phyloP scores from a whole-genome alignment of 352 stramenopile genomes.

The Pythium monospermum region DNA sequence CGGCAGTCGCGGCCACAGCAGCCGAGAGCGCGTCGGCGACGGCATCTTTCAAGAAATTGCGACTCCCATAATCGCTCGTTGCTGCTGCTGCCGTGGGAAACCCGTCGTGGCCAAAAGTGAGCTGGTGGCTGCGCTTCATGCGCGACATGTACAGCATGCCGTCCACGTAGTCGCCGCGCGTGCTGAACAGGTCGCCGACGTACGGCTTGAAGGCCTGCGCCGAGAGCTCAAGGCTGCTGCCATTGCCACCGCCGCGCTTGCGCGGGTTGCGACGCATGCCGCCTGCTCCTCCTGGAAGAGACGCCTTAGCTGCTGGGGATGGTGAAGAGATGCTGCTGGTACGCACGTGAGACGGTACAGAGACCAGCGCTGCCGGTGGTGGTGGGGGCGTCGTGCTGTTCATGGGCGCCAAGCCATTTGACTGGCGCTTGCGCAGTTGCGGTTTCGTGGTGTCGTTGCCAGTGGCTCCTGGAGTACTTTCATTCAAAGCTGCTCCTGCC shows the following conservation, averaged over 20 bases:
- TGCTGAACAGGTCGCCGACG: slow-evolving; percentile 74
- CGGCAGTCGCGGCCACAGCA: slow-evolving; percentile 14
- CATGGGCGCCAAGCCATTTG: not conserved
- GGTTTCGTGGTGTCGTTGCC: not conserved
- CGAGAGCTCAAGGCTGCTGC: slow-evolving; percentile 25
- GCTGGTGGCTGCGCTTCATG: slow-evolving; percentile 69
- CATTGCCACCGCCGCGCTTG: slow-evolving; percentile 25
- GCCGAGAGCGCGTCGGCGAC: slow-evolving; percentile 39
- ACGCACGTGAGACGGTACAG: not conserved
- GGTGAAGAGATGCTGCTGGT: not conserved
- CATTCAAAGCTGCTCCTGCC: not conserved
- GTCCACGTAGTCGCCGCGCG: slow-evolving; percentile 76
- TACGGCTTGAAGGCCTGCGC: slow-evolving; percentile 55
- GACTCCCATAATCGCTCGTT: slow-evolving; percentile 22
- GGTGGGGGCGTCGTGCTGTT: not conserved
- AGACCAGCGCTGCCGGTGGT: not conserved
- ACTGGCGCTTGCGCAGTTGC: not conserved
- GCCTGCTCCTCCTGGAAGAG: too few species aligned
- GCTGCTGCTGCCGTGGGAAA: not conserved
- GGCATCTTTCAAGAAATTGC: slow-evolving; percentile 40
- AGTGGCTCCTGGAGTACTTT: too few species aligned
- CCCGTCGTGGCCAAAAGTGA: slow-evolving; percentile 31
- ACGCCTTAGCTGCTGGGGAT: not conserved
- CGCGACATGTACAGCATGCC: slow-evolving; percentile 86
- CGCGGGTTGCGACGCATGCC: slow-evolving; percentile 49